Base-by-base conservation (phyloP, 768 basidiomycete species). In the Pisolithus orientalis region DNA sequence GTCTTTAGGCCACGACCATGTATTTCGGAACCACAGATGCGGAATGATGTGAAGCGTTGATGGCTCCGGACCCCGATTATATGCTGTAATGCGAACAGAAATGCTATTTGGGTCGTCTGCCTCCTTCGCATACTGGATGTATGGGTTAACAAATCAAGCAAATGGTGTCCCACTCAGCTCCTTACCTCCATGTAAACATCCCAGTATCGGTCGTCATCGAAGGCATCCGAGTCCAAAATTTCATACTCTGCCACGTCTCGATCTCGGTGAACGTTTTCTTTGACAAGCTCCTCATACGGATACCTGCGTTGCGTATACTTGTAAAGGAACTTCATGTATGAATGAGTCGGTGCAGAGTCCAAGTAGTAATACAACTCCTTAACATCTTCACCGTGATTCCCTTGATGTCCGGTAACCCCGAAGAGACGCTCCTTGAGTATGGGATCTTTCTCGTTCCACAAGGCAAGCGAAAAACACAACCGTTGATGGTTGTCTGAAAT, bases 321-420 rank as follows among this genome's bases (percentile, higher is more conserved):
- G 82, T 99, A 99, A 52, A 97, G 73, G 70, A 91, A 97, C 69
- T 99, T 99, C 96, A 99, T 98, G 79, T 98, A 99, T 6, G 94
- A 96, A 63, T 99, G 96, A 2, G 96, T 97, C 37, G 96, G 96
- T 1, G 96, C 97, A 37, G 92, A 95, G 68, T 98, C 96, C 55
- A 99, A 81, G 69, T 99, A 99, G 67, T 95, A 99, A 70, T 99
- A 99, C 28, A 98, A 74, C 65, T 99, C 96, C 71, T 98, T 98
- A 74, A 95, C 94, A 65, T 99, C 96, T 70, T 99, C 96, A 57
- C 96, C 96, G 68, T 99, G 96, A 66, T 99, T 99, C 44, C 96
- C 95, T 74, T 99, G 87, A 63, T 94, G 90, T 6, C 94, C 94
- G 39, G 95, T 97, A 50, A 95, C 86, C 55, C 96, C 96, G 63